Evolutionary conservation across 129 eudicot species (phyloP), one percentile per base, ranked within the genome.

Genomic region (Flaveria ramosissima): DNA sequence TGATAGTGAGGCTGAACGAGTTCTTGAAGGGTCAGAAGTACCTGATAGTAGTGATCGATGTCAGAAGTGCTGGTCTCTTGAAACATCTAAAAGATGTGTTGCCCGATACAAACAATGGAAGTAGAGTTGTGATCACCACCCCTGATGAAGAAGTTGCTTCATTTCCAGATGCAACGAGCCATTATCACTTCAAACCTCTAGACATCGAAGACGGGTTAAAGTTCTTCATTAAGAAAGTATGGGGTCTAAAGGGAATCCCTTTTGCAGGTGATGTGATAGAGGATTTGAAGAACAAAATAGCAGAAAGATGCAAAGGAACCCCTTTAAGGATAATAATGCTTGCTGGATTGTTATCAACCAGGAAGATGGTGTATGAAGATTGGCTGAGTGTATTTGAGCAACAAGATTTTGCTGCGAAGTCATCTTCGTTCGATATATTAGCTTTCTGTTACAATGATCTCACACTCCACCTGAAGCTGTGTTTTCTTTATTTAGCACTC

Each of bases 51-150:
- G 64, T 86, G n/a, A 84, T 63, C 71, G 88, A 81, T 68, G 30
- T 84, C 43, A 76, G 63, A 83, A 74, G 69, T 46, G 0, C 10
- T 45, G 24, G 39, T 72, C 62, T 70, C 0, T 85, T 85, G 64
- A 12, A 76, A 39, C 60, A 57, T 3, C 47, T 85, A 12, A 68
- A 27, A 70, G 23, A 13, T 1, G 83, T 26, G 19, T 73, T 85
- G 24, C 89, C 87, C 0, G 67, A 80, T 42, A 36, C 48, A 9
- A 9, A 20, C 70, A 78, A 75, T 45, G 85, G 82, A 73, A 88
- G 92, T 51, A 73, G 87, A 41, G 72, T 88, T 20, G 27, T 88
- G 41, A 20, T 85, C 69, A 88, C 86, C 8, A 83, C 87, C 50
- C 20, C 87, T 27, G 45, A 68, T 41, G 80, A 79, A n/a, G 59